phyloP scores from a whole-genome alignment of 2,329 filamentous ascomycete species.

The Neospermospora avenae region DNA sequence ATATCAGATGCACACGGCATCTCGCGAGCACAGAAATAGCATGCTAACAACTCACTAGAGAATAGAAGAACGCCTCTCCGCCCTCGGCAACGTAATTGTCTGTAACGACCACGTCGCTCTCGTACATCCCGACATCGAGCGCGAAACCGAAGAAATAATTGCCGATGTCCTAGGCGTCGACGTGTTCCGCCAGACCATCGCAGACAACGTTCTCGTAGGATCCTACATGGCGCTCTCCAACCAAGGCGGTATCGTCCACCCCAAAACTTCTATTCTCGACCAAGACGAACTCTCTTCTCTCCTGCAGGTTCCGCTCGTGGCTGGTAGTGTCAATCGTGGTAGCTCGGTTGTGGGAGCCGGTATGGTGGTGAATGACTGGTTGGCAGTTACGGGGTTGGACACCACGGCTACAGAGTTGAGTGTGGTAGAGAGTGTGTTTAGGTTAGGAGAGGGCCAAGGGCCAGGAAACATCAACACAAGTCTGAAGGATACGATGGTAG shows the following conservation, averaged over 20 bases:
- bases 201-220: conserved; percentile 94
- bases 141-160: conserved; percentile 98
- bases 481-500: conserved; percentile 97
- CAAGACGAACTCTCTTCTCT: conserved; percentile 94
- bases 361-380: conserved; percentile 97
- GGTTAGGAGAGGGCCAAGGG: conserved; percentile 81
- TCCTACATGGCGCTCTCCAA: conserved; percentile 97
- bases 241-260: conserved; percentile 93
- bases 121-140: conserved; percentile 92
- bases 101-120: conserved; percentile 96
- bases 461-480: conserved; percentile 75
- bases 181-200: conserved; percentile 90
- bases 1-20: too few relatives aligned
- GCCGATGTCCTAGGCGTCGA: conserved; percentile 89
- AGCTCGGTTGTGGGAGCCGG: conserved; percentile 93
- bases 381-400: conserved; percentile 89
- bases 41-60: conserved; percentile 48
- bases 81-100: conserved; percentile 95
- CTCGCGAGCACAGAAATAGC: background rate
- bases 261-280: conserved; percentile 94
- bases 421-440: conserved; percentile 94
- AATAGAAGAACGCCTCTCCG: conserved; percentile 94
- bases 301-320: conserved; percentile 92
- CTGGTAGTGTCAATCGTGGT: conserved; percentile 89
- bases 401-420: conserved; percentile 97